Conservation (phyloP, 2,329 filamentous ascomycete species). For the Sporothrix protearum region DNA sequence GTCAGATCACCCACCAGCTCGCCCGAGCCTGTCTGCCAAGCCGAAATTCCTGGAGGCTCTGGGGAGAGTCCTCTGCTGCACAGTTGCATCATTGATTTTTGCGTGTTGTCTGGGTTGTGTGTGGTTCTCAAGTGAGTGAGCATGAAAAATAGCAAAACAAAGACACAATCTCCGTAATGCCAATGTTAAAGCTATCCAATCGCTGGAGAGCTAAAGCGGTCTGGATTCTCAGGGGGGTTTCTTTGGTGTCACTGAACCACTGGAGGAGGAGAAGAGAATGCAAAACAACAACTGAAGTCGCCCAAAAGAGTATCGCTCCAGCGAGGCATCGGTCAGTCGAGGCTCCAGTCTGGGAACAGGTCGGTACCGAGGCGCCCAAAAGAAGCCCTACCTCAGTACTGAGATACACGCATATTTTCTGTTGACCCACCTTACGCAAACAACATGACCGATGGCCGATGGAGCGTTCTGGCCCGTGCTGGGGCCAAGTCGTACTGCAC, state of each 20-base stretch:
- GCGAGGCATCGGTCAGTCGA: neutral
- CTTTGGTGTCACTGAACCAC: neutral
- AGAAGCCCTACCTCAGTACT: no score
- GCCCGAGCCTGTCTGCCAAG: neutral
- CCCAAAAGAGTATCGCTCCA: constrained; percentile 4
- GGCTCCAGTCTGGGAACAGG: neutral
- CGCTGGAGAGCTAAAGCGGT: neutral
- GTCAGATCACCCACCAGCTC: no score
- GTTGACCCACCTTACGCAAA: no score
- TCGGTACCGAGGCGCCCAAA: neutral
- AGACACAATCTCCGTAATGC: neutral
- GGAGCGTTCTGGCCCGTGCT: neutral
- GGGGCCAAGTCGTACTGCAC: neutral
- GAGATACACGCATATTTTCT: no score
- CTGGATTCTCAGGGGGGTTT: neutral
- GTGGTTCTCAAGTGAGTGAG: no score
- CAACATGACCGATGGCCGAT: neutral
- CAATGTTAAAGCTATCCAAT: neutral
- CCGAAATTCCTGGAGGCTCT: neutral
- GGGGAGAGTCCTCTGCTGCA: neutral
- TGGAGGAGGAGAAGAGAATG: neutral
- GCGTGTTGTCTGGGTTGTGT: neutral
- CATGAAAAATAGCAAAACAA: no score
- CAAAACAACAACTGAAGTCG: neutral
- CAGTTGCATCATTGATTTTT: constrained; percentile 15